Base-by-base conservation (phyloP, 140 eudicot genomes). In the Oenanthe javanica region DNA sequence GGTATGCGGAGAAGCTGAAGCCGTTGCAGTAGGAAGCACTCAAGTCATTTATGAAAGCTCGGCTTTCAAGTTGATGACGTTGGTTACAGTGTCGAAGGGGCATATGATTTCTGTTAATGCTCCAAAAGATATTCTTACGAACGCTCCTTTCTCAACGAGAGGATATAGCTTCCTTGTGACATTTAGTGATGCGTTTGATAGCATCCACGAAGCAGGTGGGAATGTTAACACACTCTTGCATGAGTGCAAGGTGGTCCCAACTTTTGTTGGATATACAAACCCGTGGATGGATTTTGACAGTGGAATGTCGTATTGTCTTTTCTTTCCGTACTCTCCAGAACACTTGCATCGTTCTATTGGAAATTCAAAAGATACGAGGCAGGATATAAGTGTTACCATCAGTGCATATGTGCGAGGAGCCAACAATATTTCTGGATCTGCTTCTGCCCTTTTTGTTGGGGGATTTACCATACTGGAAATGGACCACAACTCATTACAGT, bases 261-360 rank as follows among this genome's bases (percentile, higher is more conserved):
- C 86, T 81, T 83, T 77, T 59, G 80, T 89, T 64, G 93, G 93
- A 80, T 89, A 76, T 79, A 85, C 86, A 38, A 83, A 87, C 79
- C 85, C 93, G 8, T 89, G 89, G 89, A 81, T 57, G 82, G 90
- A 89, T 85, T 86, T 77, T 54, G 78, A 79, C 40, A 83, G 86
- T 63, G 89, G 90, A 36, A 76, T 72, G 16, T 54, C 80, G 2
- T 85, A 84, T 80, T 89, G 93, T 81, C 83, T 87, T 2, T 89
- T 89, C 85, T 87, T 83, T 67, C 93, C 93, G 72, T 79, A 84
- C 87, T 77, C 87, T 77, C 90, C 93, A 4, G 85, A 85, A 70
- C 89, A 83, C 77, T 71, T 89, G 67, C 84, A 42, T 5, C 88
- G 70, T 43, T 63, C 86, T 52, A 50, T 86, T 48, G 73, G 87